Conservation (phyloP, 352 stramenopile genomes). For the Globisporangium takayamanum region DNA sequence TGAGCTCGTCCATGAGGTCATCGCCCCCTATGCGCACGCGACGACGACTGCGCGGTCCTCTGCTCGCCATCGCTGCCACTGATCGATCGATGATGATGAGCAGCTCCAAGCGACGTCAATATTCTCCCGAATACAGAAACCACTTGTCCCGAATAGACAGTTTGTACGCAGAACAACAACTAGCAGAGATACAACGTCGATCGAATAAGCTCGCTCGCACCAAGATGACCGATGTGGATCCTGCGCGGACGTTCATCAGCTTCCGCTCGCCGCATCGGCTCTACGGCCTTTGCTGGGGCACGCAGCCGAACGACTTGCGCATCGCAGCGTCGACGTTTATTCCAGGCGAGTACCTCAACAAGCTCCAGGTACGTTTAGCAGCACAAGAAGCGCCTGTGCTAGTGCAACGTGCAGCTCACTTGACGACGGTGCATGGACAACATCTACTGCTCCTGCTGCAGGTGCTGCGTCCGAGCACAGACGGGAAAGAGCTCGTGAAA, state of each 20-base stretch:
- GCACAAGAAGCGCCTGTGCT: background rate
- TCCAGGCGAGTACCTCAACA: conserved; percentile 81
- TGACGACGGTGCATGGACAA: background rate
- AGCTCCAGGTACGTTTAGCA: conserved; percentile 59
- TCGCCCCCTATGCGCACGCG: background rate
- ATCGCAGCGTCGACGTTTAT: conserved; percentile 78
- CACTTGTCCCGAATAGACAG: background rate
- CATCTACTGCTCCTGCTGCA: conserved; percentile 10
- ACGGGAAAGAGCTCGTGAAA: conserved; percentile 49
- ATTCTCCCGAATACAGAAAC: too few species aligned
- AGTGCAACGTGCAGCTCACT: background rate
- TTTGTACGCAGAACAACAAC: background rate
- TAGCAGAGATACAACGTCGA: background rate
- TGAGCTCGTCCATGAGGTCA: conserved; percentile 11
- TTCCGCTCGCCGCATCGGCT: conserved; percentile 57
- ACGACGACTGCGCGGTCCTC: background rate
- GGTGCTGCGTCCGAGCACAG: conserved; percentile 54
- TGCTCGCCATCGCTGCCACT: background rate
- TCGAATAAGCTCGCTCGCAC: background rate
- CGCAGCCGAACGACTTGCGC: conserved; percentile 47
- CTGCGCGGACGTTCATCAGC: conserved; percentile 52
- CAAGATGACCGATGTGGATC: conserved; percentile 1
- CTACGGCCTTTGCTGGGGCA: conserved; percentile 76
- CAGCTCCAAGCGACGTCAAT: background rate
- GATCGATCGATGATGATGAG: background rate